Evolutionary conservation across 2,329 filamentous ascomycete genomes (phyloP).

Genomic region (Xylariaceae sp.): DNA sequence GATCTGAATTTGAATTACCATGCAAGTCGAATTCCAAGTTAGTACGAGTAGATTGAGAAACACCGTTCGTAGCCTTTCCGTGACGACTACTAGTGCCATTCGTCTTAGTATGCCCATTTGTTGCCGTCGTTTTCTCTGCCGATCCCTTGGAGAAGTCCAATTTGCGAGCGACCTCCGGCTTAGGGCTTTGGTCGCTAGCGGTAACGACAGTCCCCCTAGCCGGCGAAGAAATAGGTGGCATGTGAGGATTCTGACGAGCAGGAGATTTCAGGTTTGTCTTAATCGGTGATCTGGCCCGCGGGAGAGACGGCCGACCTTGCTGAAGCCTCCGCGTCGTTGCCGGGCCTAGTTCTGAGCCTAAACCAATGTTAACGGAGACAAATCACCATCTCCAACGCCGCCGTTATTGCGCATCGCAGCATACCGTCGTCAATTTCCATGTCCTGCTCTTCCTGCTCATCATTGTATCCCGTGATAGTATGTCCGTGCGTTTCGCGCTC

Average conservation of each 20-base stretch:
- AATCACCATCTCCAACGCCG: not conserved
- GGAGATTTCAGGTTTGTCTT: constrained; percentile 60
- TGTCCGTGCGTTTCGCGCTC: constrained; percentile 18
- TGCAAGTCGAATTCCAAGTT: constrained; percentile 28
- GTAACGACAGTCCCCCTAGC: constrained; percentile 38
- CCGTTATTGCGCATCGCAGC: constrained; percentile 20
- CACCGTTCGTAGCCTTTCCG: constrained; percentile 23
- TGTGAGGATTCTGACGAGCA: constrained; percentile 56
- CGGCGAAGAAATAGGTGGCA: constrained; percentile 52
- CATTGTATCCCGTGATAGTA: constrained; percentile 21
- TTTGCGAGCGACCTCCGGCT: constrained; percentile 47
- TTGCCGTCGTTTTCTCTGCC: constrained; percentile 19
- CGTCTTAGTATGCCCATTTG: constrained; percentile 26
- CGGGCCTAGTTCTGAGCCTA: constrained; percentile 52
- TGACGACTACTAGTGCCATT: constrained; percentile 27
- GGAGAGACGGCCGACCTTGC: constrained; percentile 46
- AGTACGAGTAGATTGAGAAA: constrained; percentile 7
- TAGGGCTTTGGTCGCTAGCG: constrained; percentile 30
- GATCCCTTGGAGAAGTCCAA: constrained; percentile 46
- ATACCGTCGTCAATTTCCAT: constrained; percentile 53
- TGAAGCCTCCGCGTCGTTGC: constrained; percentile 49
- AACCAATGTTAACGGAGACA: constrained; percentile 4
- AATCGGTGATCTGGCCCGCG: constrained; percentile 54
- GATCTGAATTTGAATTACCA: constrained; percentile 23
- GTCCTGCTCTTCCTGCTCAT: constrained; percentile 39